These are phyloP conservation scores for Pseudomonodictys pantanalensis DNA, from an alignment of 495 filamentous ascomycete genomes.

Conservation along the genomic window DNA sequence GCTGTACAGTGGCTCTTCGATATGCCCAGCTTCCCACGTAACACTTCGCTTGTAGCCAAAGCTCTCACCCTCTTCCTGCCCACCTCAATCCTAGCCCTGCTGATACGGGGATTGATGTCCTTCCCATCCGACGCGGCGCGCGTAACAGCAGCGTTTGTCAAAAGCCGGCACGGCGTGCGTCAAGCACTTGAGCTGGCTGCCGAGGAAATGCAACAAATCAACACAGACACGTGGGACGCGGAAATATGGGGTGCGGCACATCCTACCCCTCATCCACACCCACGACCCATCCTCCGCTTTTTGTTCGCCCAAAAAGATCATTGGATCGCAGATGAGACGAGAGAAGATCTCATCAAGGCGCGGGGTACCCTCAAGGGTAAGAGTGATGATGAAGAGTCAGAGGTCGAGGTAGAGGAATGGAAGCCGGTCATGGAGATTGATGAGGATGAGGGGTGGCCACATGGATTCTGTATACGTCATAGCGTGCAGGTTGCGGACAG, in stretches of 20 bases:
- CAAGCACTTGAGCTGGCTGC: conserved; percentile 50
- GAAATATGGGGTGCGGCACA: conserved; percentile 70
- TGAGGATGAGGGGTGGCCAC: conserved; percentile 65
- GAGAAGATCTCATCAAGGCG: conserved; percentile 68
- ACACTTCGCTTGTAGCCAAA: conserved; percentile 12
- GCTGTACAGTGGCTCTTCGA: conserved; percentile 4
- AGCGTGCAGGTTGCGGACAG: conserved; percentile 50
- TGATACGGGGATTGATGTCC: conserved; percentile 5
- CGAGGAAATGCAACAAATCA: conserved; percentile 76
- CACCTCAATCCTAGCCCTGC: not conserved
- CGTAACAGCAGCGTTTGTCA: conserved; percentile 21
- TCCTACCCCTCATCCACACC: conserved; percentile 7
- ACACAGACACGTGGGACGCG: conserved; percentile 71
- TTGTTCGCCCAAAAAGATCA: conserved; percentile 75
- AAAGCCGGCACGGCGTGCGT: conserved; percentile 7
- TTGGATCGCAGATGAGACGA: conserved; percentile 75
- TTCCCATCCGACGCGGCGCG: conserved; percentile 17
- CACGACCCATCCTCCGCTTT: conserved; percentile 62
- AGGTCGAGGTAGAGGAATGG: conserved; percentile 40
- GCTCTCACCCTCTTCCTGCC: conserved; percentile 22
- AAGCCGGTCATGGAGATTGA: conserved; percentile 71
- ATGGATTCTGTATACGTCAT: conserved; percentile 73
- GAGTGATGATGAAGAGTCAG: not conserved
- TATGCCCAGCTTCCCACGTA: not conserved
- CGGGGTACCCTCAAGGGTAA: conserved; percentile 43